Percentiles rank a stretch among this genome's conserved stretches.
phyloP scores from a whole-genome alignment of 1,284 basidiomycete species.

The Cutaneotrichosporon sp. region DNA sequence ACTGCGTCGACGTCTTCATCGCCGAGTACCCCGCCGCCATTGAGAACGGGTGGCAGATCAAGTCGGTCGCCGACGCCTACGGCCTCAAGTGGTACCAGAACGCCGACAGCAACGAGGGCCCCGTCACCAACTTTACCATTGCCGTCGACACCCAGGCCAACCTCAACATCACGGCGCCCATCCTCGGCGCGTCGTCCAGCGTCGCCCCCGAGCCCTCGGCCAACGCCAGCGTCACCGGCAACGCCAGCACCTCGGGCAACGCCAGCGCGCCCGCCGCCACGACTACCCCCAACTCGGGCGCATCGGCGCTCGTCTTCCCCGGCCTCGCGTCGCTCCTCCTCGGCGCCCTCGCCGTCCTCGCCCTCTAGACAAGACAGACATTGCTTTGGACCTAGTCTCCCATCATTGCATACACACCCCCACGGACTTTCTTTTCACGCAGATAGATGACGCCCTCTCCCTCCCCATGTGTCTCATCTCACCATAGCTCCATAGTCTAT shows the following conservation, averaged over 20 bases:
- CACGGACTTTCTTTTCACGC: background rate
- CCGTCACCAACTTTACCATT: conserved; percentile 25
- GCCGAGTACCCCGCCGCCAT: conserved; percentile 35
- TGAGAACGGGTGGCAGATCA: conserved; percentile 44
- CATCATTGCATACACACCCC: background rate
- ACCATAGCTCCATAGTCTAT: too few species aligned
- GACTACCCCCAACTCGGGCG: conserved; percentile 8
- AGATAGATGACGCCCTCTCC: background rate
- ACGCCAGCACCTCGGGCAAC: background rate
- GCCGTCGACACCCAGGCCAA: conserved; percentile 6
- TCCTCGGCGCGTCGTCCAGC: conserved; percentile 3
- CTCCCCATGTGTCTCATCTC: background rate
- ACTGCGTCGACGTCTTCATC: conserved; percentile 42
- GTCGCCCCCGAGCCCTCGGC: background rate
- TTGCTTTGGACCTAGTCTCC: background rate
- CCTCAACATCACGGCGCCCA: conserved; percentile 5
- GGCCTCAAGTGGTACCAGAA: conserved; percentile 47
- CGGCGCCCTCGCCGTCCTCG: conserved; percentile 11
- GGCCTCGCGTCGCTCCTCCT: conserved; percentile 7
- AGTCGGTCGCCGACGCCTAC: conserved; percentile 45
- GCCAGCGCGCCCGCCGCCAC: background rate
- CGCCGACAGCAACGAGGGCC: conserved; percentile 32
- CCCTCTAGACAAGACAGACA: conserved; percentile 13
- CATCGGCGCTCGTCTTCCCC: conserved; percentile 5
- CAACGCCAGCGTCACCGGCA: background rate